Conservation (phyloP, 177 flowering plant species). For the Telopea speciosissima region DNA sequence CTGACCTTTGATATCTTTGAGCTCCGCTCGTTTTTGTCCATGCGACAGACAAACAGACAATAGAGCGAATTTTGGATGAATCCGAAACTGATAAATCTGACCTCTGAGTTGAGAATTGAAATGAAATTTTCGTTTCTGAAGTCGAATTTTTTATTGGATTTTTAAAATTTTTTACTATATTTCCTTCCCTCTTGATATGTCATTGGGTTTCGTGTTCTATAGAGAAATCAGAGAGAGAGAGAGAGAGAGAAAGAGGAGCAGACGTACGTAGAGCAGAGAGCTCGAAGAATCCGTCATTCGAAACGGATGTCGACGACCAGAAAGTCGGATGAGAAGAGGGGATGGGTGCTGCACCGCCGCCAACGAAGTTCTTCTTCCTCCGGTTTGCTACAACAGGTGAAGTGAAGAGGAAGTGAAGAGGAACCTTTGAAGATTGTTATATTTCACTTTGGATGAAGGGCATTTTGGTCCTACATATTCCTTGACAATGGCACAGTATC, state of each 20-base stretch:
- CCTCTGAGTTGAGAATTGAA: too few relatives aligned
- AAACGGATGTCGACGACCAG: too few relatives aligned
- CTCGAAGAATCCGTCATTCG: constrained; percentile 29
- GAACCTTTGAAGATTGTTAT: too few relatives aligned
- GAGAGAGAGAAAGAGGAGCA: not conserved
- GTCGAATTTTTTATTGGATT: not conserved
- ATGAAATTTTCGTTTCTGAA: not conserved
- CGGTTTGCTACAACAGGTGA: too few relatives aligned
- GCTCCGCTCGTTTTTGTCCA: constrained; percentile 14
- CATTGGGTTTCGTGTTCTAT: not conserved
- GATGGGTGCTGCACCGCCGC: too few relatives aligned
- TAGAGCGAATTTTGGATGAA: constrained; percentile 1
- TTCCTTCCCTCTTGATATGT: not conserved
- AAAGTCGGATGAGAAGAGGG: too few relatives aligned
- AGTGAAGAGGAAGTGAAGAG: too few relatives aligned
- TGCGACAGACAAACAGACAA: constrained; percentile 7
- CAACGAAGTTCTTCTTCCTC: too few relatives aligned
- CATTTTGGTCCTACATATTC: too few relatives aligned
- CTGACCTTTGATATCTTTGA: constrained; percentile 19
- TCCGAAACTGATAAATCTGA: not conserved
- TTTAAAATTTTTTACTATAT: not conserved
- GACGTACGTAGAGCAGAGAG: not conserved
- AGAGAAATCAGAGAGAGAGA: not conserved
- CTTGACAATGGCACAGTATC: too few relatives aligned
- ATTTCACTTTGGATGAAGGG: too few relatives aligned